Evolutionary conservation across 805 yeast genomes (phyloP).

Genomic region (Blastobotrys mokoenaii): DNA sequence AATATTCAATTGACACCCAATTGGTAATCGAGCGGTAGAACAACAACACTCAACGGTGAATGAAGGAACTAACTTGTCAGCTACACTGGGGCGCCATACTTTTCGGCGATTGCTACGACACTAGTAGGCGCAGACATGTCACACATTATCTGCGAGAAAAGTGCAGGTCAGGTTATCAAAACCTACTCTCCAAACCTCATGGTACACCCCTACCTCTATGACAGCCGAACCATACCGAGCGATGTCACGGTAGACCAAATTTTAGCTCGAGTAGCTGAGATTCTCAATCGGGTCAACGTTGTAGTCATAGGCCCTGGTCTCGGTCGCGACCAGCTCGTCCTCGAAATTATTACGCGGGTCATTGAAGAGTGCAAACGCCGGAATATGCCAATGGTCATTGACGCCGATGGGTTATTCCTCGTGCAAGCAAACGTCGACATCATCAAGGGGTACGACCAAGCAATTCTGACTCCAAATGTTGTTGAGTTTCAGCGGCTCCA

Average conservation of each 20-base stretch:
- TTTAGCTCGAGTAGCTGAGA: conserved; percentile 44
- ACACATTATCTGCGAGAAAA: conserved; percentile 77
- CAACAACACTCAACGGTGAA: too few relatives aligned
- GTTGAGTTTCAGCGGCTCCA: conserved; percentile 70
- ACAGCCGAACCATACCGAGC: conserved; percentile 28
- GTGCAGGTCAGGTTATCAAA: conserved; percentile 76
- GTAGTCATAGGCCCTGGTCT: conserved; percentile 91
- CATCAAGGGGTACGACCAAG: conserved; percentile 45
- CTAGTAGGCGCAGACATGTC: conserved; percentile 81
- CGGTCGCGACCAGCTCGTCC: conserved; percentile 71
- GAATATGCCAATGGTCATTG: conserved; percentile 66
- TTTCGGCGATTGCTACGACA: conserved; percentile 79
- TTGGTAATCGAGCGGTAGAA: too few relatives aligned
- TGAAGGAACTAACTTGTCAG: conserved; percentile 19
- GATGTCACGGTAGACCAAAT: conserved; percentile 29
- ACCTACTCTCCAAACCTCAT: conserved; percentile 85
- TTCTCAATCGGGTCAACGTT: conserved; percentile 65
- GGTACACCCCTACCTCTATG: conserved; percentile 87
- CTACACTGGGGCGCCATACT: conserved; percentile 95
- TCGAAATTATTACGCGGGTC: conserved; percentile 48
- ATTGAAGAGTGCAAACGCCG: conserved; percentile 48
- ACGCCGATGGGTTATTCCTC: conserved; percentile 81
- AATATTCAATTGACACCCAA: too few relatives aligned
- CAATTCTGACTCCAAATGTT: conserved; percentile 82
- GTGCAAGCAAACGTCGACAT: conserved; percentile 50